These are phyloP conservation scores for Macroventuria anomochaeta DNA, from an alignment of 2,329 filamentous ascomycete genomes.

Conservation along the genomic window DNA sequence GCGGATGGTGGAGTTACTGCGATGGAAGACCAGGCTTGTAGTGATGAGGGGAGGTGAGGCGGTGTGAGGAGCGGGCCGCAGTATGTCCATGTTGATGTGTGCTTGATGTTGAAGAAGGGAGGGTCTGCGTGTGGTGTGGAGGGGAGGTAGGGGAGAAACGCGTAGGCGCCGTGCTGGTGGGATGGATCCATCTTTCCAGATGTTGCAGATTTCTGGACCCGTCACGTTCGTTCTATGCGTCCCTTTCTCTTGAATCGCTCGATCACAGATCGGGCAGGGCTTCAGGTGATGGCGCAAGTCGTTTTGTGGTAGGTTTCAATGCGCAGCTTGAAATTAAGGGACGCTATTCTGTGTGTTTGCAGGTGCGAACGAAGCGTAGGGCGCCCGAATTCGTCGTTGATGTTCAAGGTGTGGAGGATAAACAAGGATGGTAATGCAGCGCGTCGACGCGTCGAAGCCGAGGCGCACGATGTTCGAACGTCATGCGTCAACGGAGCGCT, in stretches of 20 bases:
- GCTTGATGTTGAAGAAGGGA: constrained; percentile 14
- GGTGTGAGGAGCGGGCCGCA: constrained; percentile 30
- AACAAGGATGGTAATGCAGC: constrained; percentile 5
- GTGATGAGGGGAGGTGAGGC: constrained; percentile 25
- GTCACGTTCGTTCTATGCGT: too few relatives aligned
- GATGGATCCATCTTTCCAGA: constrained; percentile 19
- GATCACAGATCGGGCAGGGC: too few relatives aligned
- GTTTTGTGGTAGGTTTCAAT: neutral
- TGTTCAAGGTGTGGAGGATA: constrained; percentile 19
- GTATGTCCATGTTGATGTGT: constrained; percentile 37
- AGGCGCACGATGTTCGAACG: constrained; percentile 8
- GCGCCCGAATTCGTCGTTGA: constrained; percentile 7
- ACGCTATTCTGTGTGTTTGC: neutral
- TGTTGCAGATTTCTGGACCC: too few relatives aligned
- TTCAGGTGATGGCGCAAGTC: neutral
- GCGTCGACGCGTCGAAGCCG: constrained; percentile 18
- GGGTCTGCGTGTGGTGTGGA: neutral
- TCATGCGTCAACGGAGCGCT: neutral
- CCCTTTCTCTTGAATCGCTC: too few relatives aligned
- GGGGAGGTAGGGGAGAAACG: constrained; percentile 21
- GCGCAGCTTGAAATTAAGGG: neutral
- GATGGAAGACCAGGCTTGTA: constrained; percentile 48
- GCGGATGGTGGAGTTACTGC: constrained; percentile 42
- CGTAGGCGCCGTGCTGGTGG: constrained; percentile 18
- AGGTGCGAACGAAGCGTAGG: neutral